phyloP scores from a whole-genome alignment of 805 yeast species.

The Lipomyces lipofer region DNA sequence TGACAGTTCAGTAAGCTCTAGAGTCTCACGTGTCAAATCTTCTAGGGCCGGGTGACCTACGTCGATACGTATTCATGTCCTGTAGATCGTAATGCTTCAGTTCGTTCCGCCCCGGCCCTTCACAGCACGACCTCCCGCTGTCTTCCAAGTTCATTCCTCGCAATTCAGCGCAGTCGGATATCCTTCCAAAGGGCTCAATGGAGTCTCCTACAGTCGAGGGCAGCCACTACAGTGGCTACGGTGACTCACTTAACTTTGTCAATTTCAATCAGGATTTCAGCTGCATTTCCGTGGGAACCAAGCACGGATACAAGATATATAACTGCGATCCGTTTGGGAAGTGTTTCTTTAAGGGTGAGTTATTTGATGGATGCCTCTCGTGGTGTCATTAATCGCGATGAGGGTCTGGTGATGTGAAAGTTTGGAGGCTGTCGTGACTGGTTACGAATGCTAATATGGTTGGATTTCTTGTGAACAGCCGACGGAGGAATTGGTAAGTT shows the following conservation, averaged over 20 bases:
- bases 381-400: neutral
- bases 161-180: no score
- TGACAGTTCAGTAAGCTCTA: no score
- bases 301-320: conserved; percentile 67
- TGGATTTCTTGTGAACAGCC: conserved; percentile 26
- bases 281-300: conserved; percentile 75
- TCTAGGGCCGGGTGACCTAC: no score
- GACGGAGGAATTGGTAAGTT: conserved; percentile 43
- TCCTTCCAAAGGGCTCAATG: no score
- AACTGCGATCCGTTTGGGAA: conserved; percentile 86
- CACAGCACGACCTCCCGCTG: no score
- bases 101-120: no score
- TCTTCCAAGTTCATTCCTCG: no score
- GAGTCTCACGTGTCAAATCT: no score
- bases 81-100: no score
- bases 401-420: no score
- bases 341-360: conserved; percentile 53
- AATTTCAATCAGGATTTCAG: conserved; percentile 85
- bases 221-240: conserved; percentile 6
- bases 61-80: no score
- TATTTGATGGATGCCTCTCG: conserved; percentile 18
- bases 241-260: conserved; percentile 48
- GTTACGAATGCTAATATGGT: conserved; percentile 8
- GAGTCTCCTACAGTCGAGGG: conserved; percentile 21
- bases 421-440: neutral